Evolutionary conservation across 257 asterid species (phyloP), one percentile per base, ranked within the genome.

Genomic region (Plantago elongata): DNA sequence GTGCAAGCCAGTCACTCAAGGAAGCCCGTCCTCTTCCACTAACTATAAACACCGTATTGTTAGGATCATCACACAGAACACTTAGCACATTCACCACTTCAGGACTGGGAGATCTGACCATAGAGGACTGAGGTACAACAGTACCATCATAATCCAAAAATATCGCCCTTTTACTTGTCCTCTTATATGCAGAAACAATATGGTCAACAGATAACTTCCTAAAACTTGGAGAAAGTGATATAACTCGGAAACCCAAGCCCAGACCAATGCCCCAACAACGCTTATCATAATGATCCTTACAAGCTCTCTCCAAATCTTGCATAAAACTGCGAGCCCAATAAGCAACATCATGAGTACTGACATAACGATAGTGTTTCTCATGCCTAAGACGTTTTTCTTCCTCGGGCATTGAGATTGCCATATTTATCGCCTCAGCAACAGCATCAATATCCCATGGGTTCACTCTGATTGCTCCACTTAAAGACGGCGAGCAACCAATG

Each of bases 131-230:
- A 54, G 97, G 85, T 43, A 90, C 92, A 57, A 90, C 69, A n/a
- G 96, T 90, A 50, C 97, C 97, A 87, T 90, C 97, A 73, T 87
- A 90, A 72, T 90, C 97, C 76, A 90, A 74, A 76, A 90, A 90
- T 64, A 90, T 87, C 1, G 87, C 97, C 83, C 97, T 77, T 65
- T 84, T 78, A 68, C 62, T 77, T 10, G 92, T 81, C 76, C 74
- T 77, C 65, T 64, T 81, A 75, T 90, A 90, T 3, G 86, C 75
- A 0, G 95, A 83, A 54, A 83, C 86, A n/a, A 87, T 79, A 60
- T 75, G 83, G 34, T 87, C 89, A 11, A 83, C 75, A 7, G 84
- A 75, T 48, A 90, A 65, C 80, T 85, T 90, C 70, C 96, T 79
- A 68, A 90, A 90, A 78, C 81, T 85, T 2, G 97, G 97, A 62